Evolutionary conservation across 768 basidiomycete species (phyloP).

Genomic region (Russula abietina): DNA sequence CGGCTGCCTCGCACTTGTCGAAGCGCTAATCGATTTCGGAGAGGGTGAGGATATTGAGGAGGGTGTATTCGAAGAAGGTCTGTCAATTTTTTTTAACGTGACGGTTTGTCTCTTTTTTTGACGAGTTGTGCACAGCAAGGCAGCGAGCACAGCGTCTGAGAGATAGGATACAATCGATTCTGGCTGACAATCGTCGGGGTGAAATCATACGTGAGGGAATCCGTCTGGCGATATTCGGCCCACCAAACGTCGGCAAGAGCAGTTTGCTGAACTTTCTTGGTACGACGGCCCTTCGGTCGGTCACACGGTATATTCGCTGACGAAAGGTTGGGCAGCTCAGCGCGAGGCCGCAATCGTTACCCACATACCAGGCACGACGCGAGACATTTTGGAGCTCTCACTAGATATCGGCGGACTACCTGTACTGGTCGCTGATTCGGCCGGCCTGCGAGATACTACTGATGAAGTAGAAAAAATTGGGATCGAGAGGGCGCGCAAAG

Average conservation of each 20-base stretch:
- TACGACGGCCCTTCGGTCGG: slow-evolving; percentile 25
- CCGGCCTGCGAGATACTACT: slow-evolving; percentile 65
- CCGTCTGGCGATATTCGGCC: slow-evolving; percentile 82
- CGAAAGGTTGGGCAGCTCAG: slow-evolving; percentile 46
- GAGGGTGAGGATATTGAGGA: slow-evolving; percentile 88
- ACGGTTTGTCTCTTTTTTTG: neutral
- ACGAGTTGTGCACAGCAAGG: slow-evolving; percentile 40
- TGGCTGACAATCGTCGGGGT: slow-evolving; percentile 68
- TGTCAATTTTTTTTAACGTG: slow-evolving; percentile 8
- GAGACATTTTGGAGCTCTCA: slow-evolving; percentile 79
- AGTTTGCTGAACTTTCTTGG: slow-evolving; percentile 82
- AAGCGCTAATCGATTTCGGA: slow-evolving; percentile 90
- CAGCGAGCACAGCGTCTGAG: slow-evolving; percentile 45
- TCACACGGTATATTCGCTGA: neutral
- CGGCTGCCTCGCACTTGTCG: slow-evolving; percentile 67
- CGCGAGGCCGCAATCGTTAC: slow-evolving; percentile 89
- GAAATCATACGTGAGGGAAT: slow-evolving; percentile 82
- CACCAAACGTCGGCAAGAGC: slow-evolving; percentile 93
- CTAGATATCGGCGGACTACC: slow-evolving; percentile 87
- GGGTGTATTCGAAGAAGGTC: slow-evolving; percentile 70
- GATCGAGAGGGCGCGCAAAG: slow-evolving; percentile 60
- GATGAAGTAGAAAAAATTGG: slow-evolving; percentile 79
- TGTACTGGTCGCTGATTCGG: slow-evolving; percentile 77
- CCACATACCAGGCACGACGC: slow-evolving; percentile 79
- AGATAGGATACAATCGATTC: slow-evolving; percentile 45